A percentile compares a stretch with the other conserved stretches of the same genome.
Evolutionary conservation across 345 rosid species (phyloP).

Genomic region (Kernera saxatilis): DNA sequence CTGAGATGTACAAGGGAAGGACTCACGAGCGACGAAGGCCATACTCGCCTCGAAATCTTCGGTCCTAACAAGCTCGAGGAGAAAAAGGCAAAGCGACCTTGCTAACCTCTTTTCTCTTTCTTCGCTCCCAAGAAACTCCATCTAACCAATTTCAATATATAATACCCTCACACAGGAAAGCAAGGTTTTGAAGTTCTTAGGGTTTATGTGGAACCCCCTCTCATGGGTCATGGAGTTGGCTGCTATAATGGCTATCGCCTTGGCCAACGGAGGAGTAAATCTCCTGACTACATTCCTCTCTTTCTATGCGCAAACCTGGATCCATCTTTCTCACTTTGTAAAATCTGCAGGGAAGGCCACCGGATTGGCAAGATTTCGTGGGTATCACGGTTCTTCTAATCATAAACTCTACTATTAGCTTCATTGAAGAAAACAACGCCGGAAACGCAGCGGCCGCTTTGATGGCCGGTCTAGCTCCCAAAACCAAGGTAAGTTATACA

Average conservation of each 20-base stretch:
- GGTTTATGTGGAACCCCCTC: conserved; percentile 94
- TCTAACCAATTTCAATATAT: neutral
- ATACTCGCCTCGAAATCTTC: conserved; percentile 55
- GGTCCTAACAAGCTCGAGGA: conserved; percentile 88
- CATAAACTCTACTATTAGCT: conserved; percentile 78
- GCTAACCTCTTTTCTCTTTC: neutral
- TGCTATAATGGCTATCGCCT: conserved; percentile 78
- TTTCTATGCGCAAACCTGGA: neutral
- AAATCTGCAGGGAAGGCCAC: conserved; percentile 61
- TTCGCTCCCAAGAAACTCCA: neutral
- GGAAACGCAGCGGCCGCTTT: conserved; percentile 82
- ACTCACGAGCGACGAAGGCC: conserved; percentile 57
- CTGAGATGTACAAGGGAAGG: conserved; percentile 66
- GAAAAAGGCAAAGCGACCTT: conserved; percentile 42
- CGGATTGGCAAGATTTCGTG: conserved; percentile 85
- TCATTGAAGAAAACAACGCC: conserved; percentile 81
- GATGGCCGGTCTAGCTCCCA: conserved; percentile 47
- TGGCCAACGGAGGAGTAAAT: conserved; percentile 78
- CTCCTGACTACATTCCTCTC: neutral
- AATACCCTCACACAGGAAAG: conserved; percentile 60
- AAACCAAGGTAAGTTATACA: conserved; percentile 46
- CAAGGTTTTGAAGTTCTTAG: conserved; percentile 67
- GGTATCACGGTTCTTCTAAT: conserved; percentile 65
- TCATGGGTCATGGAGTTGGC: conserved; percentile 95
- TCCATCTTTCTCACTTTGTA: neutral